A percentile compares a stretch with the other conserved stretches of the same genome.
These are phyloP conservation scores for Corylus americana DNA, from an alignment of 306 rosid genomes.

Conservation along the genomic window DNA sequence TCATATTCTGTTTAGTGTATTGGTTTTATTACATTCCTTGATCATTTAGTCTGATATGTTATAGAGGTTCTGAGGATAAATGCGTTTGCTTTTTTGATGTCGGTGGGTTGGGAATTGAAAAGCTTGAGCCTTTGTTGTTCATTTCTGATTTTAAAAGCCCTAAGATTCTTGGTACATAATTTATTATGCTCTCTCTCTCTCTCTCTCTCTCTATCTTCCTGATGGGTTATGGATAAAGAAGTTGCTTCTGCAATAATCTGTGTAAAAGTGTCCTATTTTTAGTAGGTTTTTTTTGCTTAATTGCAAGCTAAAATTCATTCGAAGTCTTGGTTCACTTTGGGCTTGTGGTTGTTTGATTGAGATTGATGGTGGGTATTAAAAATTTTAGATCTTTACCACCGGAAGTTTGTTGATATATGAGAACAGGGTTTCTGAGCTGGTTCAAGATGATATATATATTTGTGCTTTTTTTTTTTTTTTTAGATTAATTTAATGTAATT, in stretches of 20 bases:
- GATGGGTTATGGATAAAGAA: background rate
- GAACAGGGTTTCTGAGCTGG: background rate
- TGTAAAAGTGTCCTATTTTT: background rate
- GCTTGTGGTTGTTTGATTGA: background rate
- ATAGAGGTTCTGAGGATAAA: background rate
- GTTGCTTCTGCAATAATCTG: background rate
- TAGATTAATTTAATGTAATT: no score
- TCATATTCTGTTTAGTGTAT: no score
- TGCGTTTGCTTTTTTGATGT: background rate
- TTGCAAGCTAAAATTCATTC: background rate
- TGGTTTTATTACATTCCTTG: background rate
- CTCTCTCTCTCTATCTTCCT: background rate
- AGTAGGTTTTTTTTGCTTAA: background rate
- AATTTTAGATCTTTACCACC: background rate
- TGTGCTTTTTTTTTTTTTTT: no score
- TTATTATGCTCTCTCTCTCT: background rate
- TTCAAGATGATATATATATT: background rate
- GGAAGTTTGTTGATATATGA: background rate
- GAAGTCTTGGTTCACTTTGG: background rate
- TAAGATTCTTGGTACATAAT: background rate
- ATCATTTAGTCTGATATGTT: background rate
- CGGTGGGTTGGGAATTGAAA: background rate
- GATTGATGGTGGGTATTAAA: background rate
- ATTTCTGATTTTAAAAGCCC: constrained; percentile 9
- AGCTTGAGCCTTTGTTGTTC: background rate